Base-by-base conservation (phyloP, 306 rosid genomes). In the Trichosanthes truncata region DNA sequence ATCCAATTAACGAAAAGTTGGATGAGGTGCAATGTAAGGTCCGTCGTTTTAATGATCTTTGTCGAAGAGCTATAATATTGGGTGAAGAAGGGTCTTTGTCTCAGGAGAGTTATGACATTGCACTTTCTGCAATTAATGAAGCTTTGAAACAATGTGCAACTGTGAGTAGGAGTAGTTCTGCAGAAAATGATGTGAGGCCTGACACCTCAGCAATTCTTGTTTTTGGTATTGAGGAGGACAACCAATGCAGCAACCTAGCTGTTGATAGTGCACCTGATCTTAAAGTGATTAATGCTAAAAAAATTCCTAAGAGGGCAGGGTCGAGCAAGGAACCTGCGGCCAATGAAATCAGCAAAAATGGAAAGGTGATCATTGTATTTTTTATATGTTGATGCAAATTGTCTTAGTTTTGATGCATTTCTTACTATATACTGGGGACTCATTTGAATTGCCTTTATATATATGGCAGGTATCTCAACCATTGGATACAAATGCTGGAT, bases 1-100 rank as follows among this genome's bases (percentile, higher is more conserved):
- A 79, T 49, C 62, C 76, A 12, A 65, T 79, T 31, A 52, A 68
- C 11, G 76, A 79, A 31, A 79, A 68, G 57, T 79, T 79, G 82
- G 82, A 79, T 65, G 77, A 46, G 51, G 82, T 66, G 38, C 82
- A 79, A 51, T 51, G 25, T 33, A 49, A 67, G 76, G 66, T 79
- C 51, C 82, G 82, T 31, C 76, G 82, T 65, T 67, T 56, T 52
- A 79, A 79, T 66, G 82, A 79, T 38, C 74, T 79, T 11, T 66
- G 82, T 79, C 76, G 52, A 51, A 18, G 82, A 36, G 82, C 82
- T 45, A 79, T 79, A 63, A 79, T 79, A 79, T 66, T 79, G 52
- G 82, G 82, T 21, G 82, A 79, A 79, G 82, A 79, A 67, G 82
- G 82, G 48, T 79, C 82, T 25, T 31, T 79, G 46, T 79, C 82